Conservation (phyloP, 495 filamentous ascomycete genomes). For the Lentithecium fluviatile region DNA sequence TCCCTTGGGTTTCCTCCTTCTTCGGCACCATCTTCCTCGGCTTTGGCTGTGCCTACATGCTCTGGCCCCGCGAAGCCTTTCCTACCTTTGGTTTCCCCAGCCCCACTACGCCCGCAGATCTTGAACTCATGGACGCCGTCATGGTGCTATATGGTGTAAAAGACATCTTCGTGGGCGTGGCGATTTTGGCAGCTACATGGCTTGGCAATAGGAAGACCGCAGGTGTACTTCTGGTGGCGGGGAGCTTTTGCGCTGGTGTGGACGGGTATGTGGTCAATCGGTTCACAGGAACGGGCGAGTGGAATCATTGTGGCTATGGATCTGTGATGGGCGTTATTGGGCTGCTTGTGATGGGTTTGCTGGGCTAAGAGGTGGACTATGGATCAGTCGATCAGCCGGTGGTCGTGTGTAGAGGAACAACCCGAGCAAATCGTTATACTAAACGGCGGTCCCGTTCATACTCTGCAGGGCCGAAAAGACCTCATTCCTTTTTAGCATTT, state of each 20-base stretch:
- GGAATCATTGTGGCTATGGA: conserved; percentile 58
- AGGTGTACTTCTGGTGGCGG: conserved; percentile 50
- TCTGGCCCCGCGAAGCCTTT: conserved; percentile 48
- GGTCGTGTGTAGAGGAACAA: no score
- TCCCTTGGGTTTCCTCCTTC: conserved; percentile 37
- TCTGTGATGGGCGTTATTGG: conserved; percentile 12
- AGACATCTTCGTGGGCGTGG: conserved; percentile 56
- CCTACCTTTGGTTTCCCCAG: conserved; percentile 17
- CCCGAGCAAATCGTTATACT: no score
- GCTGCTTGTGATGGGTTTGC: not conserved
- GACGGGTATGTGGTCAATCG: conserved; percentile 50
- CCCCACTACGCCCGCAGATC: conserved; percentile 40
- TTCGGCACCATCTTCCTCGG: conserved; percentile 49
- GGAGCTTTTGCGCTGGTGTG: conserved; percentile 46
- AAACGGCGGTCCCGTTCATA: no score
- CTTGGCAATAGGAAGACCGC: conserved; percentile 47
- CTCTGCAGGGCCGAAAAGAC: no score
- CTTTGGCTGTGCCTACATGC: conserved; percentile 52
- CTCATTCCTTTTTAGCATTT: no score
- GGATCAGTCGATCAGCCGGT: no score
- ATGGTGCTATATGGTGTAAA: conserved; percentile 53
- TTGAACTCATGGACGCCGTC: conserved; percentile 45
- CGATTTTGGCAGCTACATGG: conserved; percentile 45
- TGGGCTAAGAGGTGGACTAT: not conserved
- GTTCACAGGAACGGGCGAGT: conserved; percentile 47